These are phyloP conservation scores for Ophiosphaerella korrae DNA, from an alignment of 2,329 filamentous ascomycete species.

Conservation along the genomic window DNA sequence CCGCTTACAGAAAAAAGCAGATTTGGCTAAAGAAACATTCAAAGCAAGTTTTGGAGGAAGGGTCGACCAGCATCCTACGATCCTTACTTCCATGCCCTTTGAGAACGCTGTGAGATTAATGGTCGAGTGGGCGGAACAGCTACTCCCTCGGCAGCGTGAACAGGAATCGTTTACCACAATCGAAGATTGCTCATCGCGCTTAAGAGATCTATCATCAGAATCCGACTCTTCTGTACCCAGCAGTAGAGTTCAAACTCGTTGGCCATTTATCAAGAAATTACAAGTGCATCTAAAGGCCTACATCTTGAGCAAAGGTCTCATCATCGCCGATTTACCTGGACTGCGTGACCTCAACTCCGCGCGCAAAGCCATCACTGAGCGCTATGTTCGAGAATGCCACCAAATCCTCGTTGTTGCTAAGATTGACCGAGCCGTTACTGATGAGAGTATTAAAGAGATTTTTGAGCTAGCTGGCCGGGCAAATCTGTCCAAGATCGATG, in stretches of 20 bases:
- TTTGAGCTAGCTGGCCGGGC: slow-evolving; percentile 50
- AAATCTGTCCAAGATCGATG: slow-evolving; percentile 38
- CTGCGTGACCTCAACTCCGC: slow-evolving; percentile 56
- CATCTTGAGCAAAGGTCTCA: slow-evolving; percentile 55
- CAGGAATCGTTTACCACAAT: slow-evolving; percentile 44
- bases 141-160: slow-evolving; percentile 5
- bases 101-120: slow-evolving; percentile 16
- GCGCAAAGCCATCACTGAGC: slow-evolving; percentile 52
- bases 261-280: slow-evolving; percentile 56
- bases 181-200: slow-evolving; percentile 41
- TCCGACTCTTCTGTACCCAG: neutral
- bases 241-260: slow-evolving; percentile 30
- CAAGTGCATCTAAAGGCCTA: slow-evolving; percentile 53
- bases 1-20: slow-evolving; percentile 32
- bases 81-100: slow-evolving; percentile 18
- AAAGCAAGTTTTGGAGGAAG: slow-evolving; percentile 16
- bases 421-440: slow-evolving; percentile 51
- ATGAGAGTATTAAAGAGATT: slow-evolving; percentile 49
- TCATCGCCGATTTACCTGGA: slow-evolving; percentile 58
- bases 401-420: slow-evolving; percentile 55
- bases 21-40: slow-evolving; percentile 35
- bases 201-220: slow-evolving; percentile 50
- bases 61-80: slow-evolving; percentile 7
- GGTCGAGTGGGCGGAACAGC: slow-evolving; percentile 17
- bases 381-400: slow-evolving; percentile 53